Conservation (phyloP, 2,329 filamentous ascomycete genomes). For the Blastomyces emzantsi region DNA sequence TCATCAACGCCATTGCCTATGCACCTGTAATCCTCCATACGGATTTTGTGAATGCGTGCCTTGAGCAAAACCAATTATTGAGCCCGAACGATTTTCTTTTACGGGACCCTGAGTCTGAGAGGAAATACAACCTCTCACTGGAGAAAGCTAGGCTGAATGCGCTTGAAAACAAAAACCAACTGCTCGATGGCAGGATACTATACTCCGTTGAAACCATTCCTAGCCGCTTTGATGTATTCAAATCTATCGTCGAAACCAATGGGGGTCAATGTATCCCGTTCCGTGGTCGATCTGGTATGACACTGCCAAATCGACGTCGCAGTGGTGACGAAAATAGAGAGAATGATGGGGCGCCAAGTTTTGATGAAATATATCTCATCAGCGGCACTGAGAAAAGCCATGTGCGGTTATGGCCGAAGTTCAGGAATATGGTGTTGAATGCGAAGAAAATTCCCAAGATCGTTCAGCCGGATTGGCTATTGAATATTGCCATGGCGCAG, state of each 20-base stretch:
- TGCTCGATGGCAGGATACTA: conserved; percentile 66
- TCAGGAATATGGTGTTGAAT: conserved; percentile 66
- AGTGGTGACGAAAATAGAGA: conserved; percentile 28
- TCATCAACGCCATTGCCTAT: conserved; percentile 75
- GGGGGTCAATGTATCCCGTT: conserved; percentile 75
- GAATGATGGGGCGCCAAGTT: conserved; percentile 47
- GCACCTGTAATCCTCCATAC: conserved; percentile 70
- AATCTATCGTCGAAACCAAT: conserved; percentile 77
- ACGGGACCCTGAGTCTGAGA: conserved; percentile 63
- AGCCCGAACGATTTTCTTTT: conserved; percentile 58
- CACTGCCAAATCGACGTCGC: conserved; percentile 52
- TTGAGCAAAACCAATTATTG: conserved; percentile 59
- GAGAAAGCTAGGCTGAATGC: conserved; percentile 60
- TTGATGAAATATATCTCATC: conserved; percentile 71
- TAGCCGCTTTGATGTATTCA: conserved; percentile 76
- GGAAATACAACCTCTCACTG: conserved; percentile 60
- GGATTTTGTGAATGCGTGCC: conserved; percentile 66
- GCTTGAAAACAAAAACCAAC: conserved; percentile 62
- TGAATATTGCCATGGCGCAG: conserved; percentile 85
- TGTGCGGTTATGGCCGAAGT: conserved; percentile 66
- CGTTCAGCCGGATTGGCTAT: conserved; percentile 78
- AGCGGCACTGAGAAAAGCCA: conserved; percentile 60
- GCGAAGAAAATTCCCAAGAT: conserved; percentile 73
- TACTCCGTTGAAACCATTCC: conserved; percentile 75
- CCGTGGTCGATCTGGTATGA: conserved; percentile 60